Percentiles rank a stretch among this genome's conserved stretches.
Conservation (phyloP, 768 basidiomycete genomes). For the Phallus indusiatus region DNA sequence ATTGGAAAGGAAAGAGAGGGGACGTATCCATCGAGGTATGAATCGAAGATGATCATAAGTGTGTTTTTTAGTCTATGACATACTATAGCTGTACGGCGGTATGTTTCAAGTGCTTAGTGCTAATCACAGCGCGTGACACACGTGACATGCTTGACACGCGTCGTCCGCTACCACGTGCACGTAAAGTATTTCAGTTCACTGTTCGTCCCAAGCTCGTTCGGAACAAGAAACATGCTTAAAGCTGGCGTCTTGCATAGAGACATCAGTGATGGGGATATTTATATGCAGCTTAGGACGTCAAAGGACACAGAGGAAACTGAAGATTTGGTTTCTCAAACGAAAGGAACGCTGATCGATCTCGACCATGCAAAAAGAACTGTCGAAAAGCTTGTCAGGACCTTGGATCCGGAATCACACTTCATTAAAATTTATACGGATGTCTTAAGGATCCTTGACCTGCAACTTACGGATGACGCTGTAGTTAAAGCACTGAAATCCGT, state of each 20-base stretch:
- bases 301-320: not conserved
- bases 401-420: not conserved
- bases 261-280: not conserved
- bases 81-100: too few relatives aligned
- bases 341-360: not conserved
- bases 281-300: not conserved
- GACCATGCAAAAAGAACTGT: not conserved
- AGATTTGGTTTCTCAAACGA: not conserved
- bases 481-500: not conserved
- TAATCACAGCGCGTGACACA: too few relatives aligned
- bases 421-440: not conserved
- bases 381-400: not conserved
- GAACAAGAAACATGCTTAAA: too few relatives aligned
- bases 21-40: too few relatives aligned
- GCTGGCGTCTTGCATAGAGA: not conserved
- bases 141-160: too few relatives aligned
- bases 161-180: too few relatives aligned
- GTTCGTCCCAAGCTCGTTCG: too few relatives aligned
- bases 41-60: too few relatives aligned
- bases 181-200: too few relatives aligned
- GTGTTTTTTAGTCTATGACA: too few relatives aligned
- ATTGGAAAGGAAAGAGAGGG: too few relatives aligned
- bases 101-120: too few relatives aligned
- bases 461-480: not conserved
- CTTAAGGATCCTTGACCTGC: not conserved